phyloP scores from a whole-genome alignment of 129 eudicot species.

The Lactuca saligna region DNA sequence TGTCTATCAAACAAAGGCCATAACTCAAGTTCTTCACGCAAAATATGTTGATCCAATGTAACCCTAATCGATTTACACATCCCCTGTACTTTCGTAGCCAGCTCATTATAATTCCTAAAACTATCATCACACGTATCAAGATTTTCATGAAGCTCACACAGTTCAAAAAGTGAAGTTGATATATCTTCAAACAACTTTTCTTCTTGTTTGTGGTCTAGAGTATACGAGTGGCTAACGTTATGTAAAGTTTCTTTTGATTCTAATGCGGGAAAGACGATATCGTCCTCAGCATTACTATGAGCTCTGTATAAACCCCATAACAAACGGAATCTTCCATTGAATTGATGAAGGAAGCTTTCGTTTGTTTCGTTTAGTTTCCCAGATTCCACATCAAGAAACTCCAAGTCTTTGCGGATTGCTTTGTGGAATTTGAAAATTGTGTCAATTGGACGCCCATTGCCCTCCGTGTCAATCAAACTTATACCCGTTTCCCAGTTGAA shows the following conservation, averaged over 20 bases:
- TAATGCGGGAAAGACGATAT: constrained; percentile 94
- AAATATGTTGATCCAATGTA: constrained; percentile 93
- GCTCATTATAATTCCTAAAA: constrained; percentile 67
- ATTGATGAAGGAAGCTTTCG: constrained; percentile 79
- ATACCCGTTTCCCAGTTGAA: constrained; percentile 94
- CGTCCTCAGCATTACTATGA: constrained; percentile 98
- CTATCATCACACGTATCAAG: constrained; percentile 29
- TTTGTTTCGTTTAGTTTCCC: constrained; percentile 71
- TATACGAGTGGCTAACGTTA: constrained; percentile 94
- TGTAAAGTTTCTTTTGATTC: constrained; percentile 95
- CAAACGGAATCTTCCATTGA: constrained; percentile 91
- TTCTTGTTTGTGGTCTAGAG: constrained; percentile 97
- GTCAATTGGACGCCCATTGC: constrained; percentile 78
- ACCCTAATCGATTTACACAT: constrained; percentile 98
- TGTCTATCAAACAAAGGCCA: constrained; percentile 98
- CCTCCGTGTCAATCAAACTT: constrained; percentile 52
- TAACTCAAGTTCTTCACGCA: constrained; percentile 92
- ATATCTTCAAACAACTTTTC: constrained; percentile 91
- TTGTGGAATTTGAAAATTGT: constrained; percentile 94
- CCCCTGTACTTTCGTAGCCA: constrained; percentile 89
- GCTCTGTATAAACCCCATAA: constrained; percentile 97
- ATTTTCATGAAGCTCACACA: constrained; percentile 66
- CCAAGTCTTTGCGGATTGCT: constrained; percentile 94
- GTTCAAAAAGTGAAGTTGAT: constrained; percentile 80
- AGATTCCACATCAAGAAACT: constrained; percentile 87